Base-by-base conservation (phyloP, 805 yeast genomes). In the Dipodascus geniculatus region DNA sequence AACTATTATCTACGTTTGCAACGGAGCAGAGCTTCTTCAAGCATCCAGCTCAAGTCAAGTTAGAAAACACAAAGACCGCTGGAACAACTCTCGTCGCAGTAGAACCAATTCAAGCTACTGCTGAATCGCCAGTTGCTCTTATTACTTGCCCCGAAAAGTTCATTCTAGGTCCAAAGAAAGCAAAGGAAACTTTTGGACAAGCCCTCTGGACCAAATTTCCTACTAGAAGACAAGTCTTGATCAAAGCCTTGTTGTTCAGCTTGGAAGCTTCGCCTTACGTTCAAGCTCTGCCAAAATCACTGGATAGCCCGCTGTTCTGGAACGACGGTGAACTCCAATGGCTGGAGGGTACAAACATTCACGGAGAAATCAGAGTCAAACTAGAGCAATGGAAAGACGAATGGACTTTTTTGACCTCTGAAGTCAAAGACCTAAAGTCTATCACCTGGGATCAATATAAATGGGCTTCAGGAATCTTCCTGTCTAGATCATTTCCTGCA, bases 401-500 rank as follows among this genome's bases (percentile, higher is more conserved):
- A 62, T 87, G 90, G 91, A 67, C 61, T 49, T 48, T 35, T 47
- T 57, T 50, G 55, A 55, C 17, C 11, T 54, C 50, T 22, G 53
- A 49, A n/a, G 22, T 49, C 22, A 23, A 20, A 24, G 48, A 54
- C 23, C 49, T 28, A 4, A 50, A 42, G 22, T 28, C 28, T n/a
- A 23, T 50, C 42, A 49, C 60, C 2, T 53, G 54, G 54, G 67
- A 58, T 54, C 59, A 56, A 31, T 89, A 82, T 63, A 63, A 84
- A 3, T 90, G 96, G 96, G 80, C 95, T 0, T 70, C 77, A 47
- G 72, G 78, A 49, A 83, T 87, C 14, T 75, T 86, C 57, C 75
- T 81, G 9, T 82, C 96, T 1, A 75, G 97, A 57, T 85, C 93
- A 0, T 90, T 90, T 63, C 96, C 96, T 1, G 67, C 70, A 14